Conservation (phyloP, 768 basidiomycete species). For the Pisolithus orientalis region DNA sequence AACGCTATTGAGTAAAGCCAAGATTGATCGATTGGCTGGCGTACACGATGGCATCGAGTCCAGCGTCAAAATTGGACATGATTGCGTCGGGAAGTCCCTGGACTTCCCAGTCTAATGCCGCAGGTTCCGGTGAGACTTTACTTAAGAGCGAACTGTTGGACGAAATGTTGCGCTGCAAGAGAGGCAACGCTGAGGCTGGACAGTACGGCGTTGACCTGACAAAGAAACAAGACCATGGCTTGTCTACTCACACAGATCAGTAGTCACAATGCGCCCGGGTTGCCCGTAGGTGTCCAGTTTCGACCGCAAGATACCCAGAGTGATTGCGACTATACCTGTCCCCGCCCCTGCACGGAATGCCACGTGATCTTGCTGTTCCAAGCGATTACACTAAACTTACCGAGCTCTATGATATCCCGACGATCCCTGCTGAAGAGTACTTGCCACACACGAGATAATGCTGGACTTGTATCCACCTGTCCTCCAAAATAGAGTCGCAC, state of each 20-base stretch:
- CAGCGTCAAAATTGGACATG: conserved; percentile 29
- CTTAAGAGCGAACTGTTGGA: conserved; percentile 34
- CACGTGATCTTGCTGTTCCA: background rate
- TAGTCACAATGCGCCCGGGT: conserved; percentile 44
- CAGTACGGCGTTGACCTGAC: background rate
- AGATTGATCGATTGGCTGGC: conserved; percentile 18
- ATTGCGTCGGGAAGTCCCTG: conserved; percentile 39
- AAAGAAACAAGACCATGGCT: background rate
- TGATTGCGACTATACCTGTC: conserved; percentile 74
- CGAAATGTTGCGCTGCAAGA: conserved; percentile 67
- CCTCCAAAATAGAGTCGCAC: conserved; percentile 27
- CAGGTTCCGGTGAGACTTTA: conserved; percentile 24
- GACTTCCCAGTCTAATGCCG: conserved; percentile 73
- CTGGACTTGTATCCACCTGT: background rate
- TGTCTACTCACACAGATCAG: conserved; percentile 60
- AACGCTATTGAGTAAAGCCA: background rate
- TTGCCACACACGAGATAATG: conserved; percentile 21
- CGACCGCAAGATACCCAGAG: conserved; percentile 52
- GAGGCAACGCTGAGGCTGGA: conserved; percentile 72
- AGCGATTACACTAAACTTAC: conserved; percentile 30
- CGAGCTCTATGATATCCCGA: conserved; percentile 61
- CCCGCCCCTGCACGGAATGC: conserved; percentile 57
- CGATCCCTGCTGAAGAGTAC: conserved; percentile 35
- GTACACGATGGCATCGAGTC: conserved; percentile 66
- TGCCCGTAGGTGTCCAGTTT: conserved; percentile 14